Percentiles rank a stretch among this genome's conserved stretches.
phyloP scores from a whole-genome alignment of 345 rosid species.

The Melaleuca quinquenervia region DNA sequence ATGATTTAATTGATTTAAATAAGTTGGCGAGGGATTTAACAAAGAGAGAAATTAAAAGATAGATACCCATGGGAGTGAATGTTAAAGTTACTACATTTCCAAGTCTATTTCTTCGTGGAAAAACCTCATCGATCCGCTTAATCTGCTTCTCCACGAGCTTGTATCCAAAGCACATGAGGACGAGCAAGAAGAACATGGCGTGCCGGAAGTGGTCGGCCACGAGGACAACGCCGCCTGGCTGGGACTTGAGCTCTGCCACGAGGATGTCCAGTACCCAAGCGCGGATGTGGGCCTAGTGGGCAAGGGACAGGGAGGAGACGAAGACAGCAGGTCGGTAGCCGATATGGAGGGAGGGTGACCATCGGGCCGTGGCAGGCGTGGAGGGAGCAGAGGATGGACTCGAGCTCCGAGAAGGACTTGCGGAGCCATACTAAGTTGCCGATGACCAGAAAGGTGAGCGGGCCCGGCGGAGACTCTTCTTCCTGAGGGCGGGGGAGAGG shows the following conservation, averaged over 20 bases:
- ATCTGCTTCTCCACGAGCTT: neutral
- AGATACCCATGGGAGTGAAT: too few species aligned
- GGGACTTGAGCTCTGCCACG: neutral
- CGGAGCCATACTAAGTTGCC: neutral
- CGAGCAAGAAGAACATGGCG: neutral
- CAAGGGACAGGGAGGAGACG: neutral
- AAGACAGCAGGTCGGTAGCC: neutral
- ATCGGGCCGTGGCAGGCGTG: neutral
- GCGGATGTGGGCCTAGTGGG: slow-evolving; percentile 4
- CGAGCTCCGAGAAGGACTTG: neutral
- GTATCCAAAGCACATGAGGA: neutral
- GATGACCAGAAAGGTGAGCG: neutral
- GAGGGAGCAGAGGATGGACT: neutral
- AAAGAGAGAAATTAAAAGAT: too few species aligned
- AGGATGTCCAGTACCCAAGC: neutral
- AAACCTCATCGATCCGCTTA: neutral
- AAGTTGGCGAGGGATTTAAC: too few species aligned
- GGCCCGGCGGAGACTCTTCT: neutral
- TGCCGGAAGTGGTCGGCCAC: neutral
- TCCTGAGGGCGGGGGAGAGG: neutral
- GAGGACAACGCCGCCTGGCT: neutral
- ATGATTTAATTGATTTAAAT: too few species aligned
- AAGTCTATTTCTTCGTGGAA: neutral
- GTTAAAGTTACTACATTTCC: neutral
- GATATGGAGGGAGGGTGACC: neutral